Evolutionary conservation across 1,284 basidiomycete genomes (phyloP).

Genomic region (Marasmius oreades): DNA sequence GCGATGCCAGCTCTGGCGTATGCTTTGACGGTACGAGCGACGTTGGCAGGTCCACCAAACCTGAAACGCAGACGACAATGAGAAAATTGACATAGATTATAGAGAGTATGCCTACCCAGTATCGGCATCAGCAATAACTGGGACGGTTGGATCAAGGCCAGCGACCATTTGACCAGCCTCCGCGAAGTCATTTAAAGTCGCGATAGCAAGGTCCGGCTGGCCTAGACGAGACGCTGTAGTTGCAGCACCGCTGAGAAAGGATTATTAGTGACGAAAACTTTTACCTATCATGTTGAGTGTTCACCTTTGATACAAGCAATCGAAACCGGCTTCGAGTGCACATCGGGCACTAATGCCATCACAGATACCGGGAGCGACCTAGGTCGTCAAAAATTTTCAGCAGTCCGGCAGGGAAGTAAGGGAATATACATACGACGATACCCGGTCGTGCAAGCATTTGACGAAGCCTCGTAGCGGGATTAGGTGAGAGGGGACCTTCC

Average conservation of each 20-base stretch:
- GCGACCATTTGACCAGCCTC: conserved; percentile 65
- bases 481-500: conserved; percentile 61
- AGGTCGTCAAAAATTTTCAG: conserved; percentile 1
- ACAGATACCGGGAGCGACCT: conserved; percentile 77
- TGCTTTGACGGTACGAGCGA: conserved; percentile 72
- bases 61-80: conserved; percentile 27
- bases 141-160: conserved; percentile 55
- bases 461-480: conserved; percentile 67
- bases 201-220: conserved; percentile 76
- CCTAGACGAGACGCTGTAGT: conserved; percentile 69
- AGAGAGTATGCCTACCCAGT: conserved; percentile 53
- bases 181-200: conserved; percentile 80
- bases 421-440: conserved; percentile 53
- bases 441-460: conserved; percentile 76
- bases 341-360: conserved; percentile 80
- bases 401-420: background rate
- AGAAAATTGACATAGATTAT: background rate
- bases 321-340: conserved; percentile 74
- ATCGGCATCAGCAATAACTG: conserved; percentile 81
- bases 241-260: conserved; percentile 42
- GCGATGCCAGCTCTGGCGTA: conserved; percentile 74
- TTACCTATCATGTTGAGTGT: background rate
- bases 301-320: conserved; percentile 68
- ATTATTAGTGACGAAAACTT: background rate
- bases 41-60: conserved; percentile 75